phyloP scores from a whole-genome alignment of 2,329 filamentous ascomycete species.

The Ophiosphaerella narmari region DNA sequence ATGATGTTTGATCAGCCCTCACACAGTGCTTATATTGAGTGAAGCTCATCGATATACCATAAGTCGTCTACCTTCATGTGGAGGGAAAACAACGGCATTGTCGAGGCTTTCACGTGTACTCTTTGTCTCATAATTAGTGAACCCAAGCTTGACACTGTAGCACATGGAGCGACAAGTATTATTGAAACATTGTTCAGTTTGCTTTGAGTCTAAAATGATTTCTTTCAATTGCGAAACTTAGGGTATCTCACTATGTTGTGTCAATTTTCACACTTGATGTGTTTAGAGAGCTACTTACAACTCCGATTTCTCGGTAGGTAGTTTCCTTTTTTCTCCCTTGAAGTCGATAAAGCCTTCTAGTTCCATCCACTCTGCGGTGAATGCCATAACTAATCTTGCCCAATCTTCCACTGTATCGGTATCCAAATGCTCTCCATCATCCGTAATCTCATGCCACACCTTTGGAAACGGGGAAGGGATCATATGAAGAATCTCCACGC shows the following conservation, averaged over 20 bases:
- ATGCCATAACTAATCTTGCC: conserved; percentile 81
- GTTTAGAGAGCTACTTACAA: conserved; percentile 39
- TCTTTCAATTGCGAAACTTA: conserved; percentile 17
- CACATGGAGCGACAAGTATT: background rate
- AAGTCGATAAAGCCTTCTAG: conserved; percentile 42
- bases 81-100: background rate
- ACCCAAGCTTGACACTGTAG: background rate
- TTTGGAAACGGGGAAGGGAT: conserved; percentile 82
- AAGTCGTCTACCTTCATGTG: too few relatives aligned
- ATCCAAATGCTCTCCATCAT: conserved; percentile 87
- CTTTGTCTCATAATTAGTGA: conserved; percentile 3
- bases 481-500: conserved; percentile 89
- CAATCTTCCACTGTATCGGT: conserved; percentile 83
- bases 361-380: conserved; percentile 93
- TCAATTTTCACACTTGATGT: conserved; percentile 22
- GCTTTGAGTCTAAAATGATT: background rate
- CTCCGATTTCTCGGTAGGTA: conserved; percentile 36
- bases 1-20: too few relatives aligned
- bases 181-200: conserved; percentile 1
- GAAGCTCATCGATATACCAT: too few relatives aligned
- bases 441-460: conserved; percentile 85
- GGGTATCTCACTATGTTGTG: conserved; percentile 36
- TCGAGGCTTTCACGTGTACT: background rate
- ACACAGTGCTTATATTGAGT: too few relatives aligned
- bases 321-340: conserved; percentile 21